These are phyloP conservation scores for Pholiota adiposa DNA, from an alignment of 1,284 basidiomycete genomes.

Conservation along the genomic window DNA sequence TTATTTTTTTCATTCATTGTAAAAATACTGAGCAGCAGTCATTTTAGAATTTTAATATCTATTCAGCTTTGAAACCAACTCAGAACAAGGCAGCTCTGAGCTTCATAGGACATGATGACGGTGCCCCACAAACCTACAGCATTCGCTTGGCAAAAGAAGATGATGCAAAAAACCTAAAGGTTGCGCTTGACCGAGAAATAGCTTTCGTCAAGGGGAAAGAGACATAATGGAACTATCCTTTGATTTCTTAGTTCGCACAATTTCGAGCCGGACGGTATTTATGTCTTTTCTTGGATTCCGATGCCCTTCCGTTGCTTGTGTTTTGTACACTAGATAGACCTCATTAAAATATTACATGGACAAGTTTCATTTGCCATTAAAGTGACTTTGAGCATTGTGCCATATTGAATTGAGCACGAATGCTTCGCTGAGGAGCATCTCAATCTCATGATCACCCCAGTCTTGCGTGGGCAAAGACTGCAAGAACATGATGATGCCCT, in stretches of 20 bases:
- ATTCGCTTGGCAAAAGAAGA: slow-evolving; percentile 68
- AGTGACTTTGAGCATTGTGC: slow-evolving; percentile 94
- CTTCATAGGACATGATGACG: slow-evolving; percentile 73
- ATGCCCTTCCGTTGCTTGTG: not conserved
- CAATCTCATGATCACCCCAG: slow-evolving; percentile 96
- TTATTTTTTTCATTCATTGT: not conserved
- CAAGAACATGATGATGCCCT: slow-evolving; percentile 99
- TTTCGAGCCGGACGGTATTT: not conserved
- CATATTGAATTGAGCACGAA: slow-evolving; percentile 94
- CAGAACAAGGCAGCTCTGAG: slow-evolving; percentile 55
- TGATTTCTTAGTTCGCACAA: not conserved
- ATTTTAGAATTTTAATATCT: slow-evolving; percentile 69
- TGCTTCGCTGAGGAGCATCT: slow-evolving; percentile 93
- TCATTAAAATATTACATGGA: slow-evolving; percentile 19
- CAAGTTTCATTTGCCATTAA: slow-evolving; percentile 51
- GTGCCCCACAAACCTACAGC: slow-evolving; percentile 60
- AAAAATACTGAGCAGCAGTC: too few relatives aligned
- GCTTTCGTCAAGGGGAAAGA: slow-evolving; percentile 44
- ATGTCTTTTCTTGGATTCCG: not conserved
- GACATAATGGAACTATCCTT: slow-evolving; percentile 17
- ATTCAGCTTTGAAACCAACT: slow-evolving; percentile 54
- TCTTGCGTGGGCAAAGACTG: slow-evolving; percentile 94
- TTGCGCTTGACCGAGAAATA: slow-evolving; percentile 68
- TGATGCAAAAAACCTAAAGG: slow-evolving; percentile 61
- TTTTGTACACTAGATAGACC: slow-evolving; percentile 12